A percentile compares a stretch with the other conserved stretches of the same genome.
phyloP scores from a whole-genome alignment of 495 filamentous ascomycete genomes.

The Aspergillus carlsbadensis region DNA sequence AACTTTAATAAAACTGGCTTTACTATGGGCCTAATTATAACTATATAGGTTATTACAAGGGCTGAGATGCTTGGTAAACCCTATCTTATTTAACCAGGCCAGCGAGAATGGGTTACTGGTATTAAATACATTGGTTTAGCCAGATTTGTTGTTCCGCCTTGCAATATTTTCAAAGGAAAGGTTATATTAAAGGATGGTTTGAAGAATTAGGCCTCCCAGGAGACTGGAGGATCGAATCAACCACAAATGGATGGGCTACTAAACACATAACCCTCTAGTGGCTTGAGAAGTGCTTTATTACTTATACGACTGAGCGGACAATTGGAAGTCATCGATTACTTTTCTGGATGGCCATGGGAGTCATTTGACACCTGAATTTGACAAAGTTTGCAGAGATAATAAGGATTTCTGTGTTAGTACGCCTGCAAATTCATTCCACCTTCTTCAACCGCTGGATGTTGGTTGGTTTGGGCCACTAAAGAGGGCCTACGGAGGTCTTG shows the following conservation, averaged over 20 bases:
- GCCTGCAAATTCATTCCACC: constrained; percentile 26
- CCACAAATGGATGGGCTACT: constrained; percentile 27
- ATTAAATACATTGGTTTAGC: constrained; percentile 32
- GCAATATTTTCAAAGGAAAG: not conserved
- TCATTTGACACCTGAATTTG: constrained; percentile 25
- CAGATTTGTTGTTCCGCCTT: constrained; percentile 21
- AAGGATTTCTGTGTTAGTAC: constrained; percentile 27
- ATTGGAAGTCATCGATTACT: not conserved
- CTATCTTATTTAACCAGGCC: constrained; percentile 31
- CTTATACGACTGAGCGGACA: not conserved
- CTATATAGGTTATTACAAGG: constrained; percentile 28
- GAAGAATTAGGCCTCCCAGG: not conserved
- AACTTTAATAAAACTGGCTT: constrained; percentile 50
- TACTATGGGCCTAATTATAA: constrained; percentile 34
- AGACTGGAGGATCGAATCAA: constrained; percentile 7
- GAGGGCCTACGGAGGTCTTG: constrained; percentile 4
- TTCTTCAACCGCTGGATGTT: constrained; percentile 9
- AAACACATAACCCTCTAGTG: constrained; percentile 22
- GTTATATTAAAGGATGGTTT: constrained; percentile 1
- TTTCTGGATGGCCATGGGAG: constrained; percentile 23
- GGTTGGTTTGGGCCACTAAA: constrained; percentile 13
- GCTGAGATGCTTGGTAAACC: constrained; percentile 21
- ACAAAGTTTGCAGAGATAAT: constrained; percentile 19
- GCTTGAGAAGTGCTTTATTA: constrained; percentile 19
- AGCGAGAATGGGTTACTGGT: constrained; percentile 40